Evolutionary conservation across 139 green algal species (phyloP).

Genomic region (Picochlorum sp.): DNA sequence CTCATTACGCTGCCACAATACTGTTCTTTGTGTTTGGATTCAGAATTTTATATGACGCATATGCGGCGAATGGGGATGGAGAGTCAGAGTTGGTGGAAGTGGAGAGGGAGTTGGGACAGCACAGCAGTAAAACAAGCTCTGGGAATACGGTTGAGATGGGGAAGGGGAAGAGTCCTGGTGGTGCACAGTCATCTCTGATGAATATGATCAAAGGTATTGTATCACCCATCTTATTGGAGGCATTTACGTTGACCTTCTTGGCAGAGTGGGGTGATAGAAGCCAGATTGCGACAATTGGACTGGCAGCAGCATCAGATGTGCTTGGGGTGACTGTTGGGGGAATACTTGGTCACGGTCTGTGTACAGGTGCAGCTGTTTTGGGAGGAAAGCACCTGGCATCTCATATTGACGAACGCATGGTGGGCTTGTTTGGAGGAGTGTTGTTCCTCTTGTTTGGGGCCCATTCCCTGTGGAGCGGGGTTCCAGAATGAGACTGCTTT

Average conservation of each 20-base stretch:
- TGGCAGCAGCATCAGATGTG: slow-evolving; percentile 81
- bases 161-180: slow-evolving; percentile 4
- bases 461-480: slow-evolving; percentile 40
- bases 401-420: slow-evolving; percentile 82
- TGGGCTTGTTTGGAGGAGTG: slow-evolving; percentile 68
- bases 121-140: background rate
- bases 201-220: slow-evolving; percentile 38
- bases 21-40: slow-evolving; percentile 90
- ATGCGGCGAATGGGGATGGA: slow-evolving; percentile 18
- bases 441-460: slow-evolving; percentile 87
- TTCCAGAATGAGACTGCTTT: slow-evolving; percentile 1
- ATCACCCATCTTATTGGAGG: slow-evolving; percentile 85
- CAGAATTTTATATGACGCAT: slow-evolving; percentile 66
- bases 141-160: slow-evolving; percentile 9
- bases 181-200: slow-evolving; percentile 14
- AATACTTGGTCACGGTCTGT: slow-evolving; percentile 85
- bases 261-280: slow-evolving; percentile 97
- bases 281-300: slow-evolving; percentile 84
- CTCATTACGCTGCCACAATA: slow-evolving; percentile 69
- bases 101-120: slow-evolving; percentile 45
- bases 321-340: slow-evolving; percentile 87
- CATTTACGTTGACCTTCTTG: slow-evolving; percentile 95
- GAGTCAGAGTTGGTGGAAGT: slow-evolving; percentile 65
- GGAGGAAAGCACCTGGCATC: slow-evolving; percentile 85
- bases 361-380: slow-evolving; percentile 87